These are phyloP conservation scores for Fusarium sp. DNA, from an alignment of 2,329 filamentous ascomycete genomes.

Conservation along the genomic window DNA sequence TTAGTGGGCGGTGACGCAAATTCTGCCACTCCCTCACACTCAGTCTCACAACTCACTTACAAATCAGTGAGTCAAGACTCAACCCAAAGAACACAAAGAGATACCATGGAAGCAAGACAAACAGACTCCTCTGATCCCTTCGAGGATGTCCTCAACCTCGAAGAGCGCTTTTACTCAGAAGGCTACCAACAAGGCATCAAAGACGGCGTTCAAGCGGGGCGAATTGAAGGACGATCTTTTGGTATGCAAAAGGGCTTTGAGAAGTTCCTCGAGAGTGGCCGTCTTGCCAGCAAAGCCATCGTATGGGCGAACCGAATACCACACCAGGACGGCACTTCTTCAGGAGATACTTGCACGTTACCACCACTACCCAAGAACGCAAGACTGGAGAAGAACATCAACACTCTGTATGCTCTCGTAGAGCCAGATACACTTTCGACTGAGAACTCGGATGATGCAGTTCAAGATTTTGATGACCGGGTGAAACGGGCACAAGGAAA, in stretches of 20 bases:
- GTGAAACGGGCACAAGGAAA: constrained; percentile 86
- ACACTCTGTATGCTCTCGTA: constrained; percentile 78
- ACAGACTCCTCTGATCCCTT: constrained; percentile 60
- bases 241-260: constrained; percentile 94
- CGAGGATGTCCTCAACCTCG: constrained; percentile 67
- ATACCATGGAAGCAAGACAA: constrained; percentile 21
- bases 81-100: neutral
- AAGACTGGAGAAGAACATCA: constrained; percentile 80
- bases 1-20: constrained; percentile 43
- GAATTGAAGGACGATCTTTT: constrained; percentile 88
- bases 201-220: constrained; percentile 82
- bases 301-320: constrained; percentile 84
- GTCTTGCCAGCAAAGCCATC: constrained; percentile 78
- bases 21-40: constrained; percentile 39
- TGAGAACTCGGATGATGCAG: constrained; percentile 86
- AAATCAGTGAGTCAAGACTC: constrained; percentile 27
- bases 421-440: constrained; percentile 82
- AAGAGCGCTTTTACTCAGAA: constrained; percentile 80
- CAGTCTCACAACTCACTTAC: constrained; percentile 29
- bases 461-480: constrained; percentile 91
- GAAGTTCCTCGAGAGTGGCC: constrained; percentile 85
- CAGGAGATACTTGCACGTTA: constrained; percentile 39
- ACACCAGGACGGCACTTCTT: neutral
- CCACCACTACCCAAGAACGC: constrained; percentile 65
- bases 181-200: constrained; percentile 79